Conservation (phyloP, 1,284 basidiomycete species). For the Boletus coffeatus region DNA sequence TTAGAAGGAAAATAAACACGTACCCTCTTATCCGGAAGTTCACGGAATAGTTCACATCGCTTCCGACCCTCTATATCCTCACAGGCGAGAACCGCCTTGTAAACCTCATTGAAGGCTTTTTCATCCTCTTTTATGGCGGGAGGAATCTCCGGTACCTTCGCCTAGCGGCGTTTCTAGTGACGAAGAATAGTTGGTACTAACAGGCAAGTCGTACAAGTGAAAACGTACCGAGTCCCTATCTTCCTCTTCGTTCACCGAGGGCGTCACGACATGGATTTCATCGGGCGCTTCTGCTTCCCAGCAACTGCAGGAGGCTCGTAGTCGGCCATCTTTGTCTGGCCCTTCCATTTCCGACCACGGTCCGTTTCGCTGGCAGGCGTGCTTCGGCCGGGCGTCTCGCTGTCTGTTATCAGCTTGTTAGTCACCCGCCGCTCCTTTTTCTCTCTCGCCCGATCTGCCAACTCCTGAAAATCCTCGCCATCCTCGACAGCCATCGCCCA, state of each 20-base stretch:
- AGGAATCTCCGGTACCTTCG: slow-evolving; percentile 48
- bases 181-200: background rate
- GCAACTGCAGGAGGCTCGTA: slow-evolving; percentile 44
- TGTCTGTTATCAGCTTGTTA: slow-evolving; percentile 48
- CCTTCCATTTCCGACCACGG: slow-evolving; percentile 61
- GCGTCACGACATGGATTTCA: slow-evolving; percentile 75
- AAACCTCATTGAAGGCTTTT: slow-evolving; percentile 78
- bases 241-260: slow-evolving; percentile 65
- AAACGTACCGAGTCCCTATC: slow-evolving; percentile 57
- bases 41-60: slow-evolving; percentile 80
- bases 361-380: slow-evolving; percentile 62
- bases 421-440: slow-evolving; percentile 56
- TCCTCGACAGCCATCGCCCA: slow-evolving; percentile 90
- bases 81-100: slow-evolving; percentile 73
- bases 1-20: background rate
- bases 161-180: slow-evolving; percentile 76
- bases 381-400: slow-evolving; percentile 47
- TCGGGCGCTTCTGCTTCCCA: slow-evolving; percentile 65
- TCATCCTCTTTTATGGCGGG: slow-evolving; percentile 67
- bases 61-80: slow-evolving; percentile 71
- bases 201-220: background rate
- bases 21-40: slow-evolving; percentile 72
- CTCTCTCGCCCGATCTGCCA: slow-evolving; percentile 57
- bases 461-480: slow-evolving; percentile 80
- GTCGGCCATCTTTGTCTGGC: slow-evolving; percentile 53